phyloP scores from a whole-genome alignment of 176 grass and related monocot genomes.

The Otatea glauca region DNA sequence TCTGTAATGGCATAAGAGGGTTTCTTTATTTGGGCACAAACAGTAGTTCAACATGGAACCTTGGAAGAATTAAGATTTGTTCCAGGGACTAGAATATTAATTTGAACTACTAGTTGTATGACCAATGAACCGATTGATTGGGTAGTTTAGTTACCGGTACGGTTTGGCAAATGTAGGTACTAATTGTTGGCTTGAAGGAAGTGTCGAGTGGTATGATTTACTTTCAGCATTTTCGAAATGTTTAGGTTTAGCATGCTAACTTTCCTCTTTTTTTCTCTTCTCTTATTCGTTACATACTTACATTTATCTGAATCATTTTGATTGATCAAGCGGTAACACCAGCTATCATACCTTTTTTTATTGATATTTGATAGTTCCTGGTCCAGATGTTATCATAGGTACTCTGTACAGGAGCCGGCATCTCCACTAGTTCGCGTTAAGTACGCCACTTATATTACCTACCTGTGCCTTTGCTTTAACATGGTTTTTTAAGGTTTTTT shows the following conservation, averaged over 20 bases:
- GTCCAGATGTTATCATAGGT: slow-evolving; percentile 42
- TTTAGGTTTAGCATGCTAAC: not conserved
- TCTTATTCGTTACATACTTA: not conserved
- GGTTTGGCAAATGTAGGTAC: not conserved
- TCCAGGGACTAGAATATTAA: not conserved
- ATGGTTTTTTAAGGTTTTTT: not conserved
- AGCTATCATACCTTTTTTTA: not conserved
- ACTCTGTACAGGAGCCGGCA: not conserved
- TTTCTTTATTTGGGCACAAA: too few relatives aligned
- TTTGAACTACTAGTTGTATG: not conserved
- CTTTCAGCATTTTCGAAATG: not conserved
- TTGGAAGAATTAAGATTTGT: not conserved
- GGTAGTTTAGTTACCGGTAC: not conserved
- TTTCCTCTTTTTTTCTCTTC: not conserved
- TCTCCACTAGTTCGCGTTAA: not conserved
- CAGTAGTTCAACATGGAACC: too few relatives aligned
- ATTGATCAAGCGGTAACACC: not conserved
- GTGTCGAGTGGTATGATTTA: not conserved
- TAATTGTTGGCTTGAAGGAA: not conserved
- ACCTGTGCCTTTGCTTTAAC: not conserved
- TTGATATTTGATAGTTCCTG: slow-evolving; percentile 17
- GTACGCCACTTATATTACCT: slow-evolving; percentile 5
- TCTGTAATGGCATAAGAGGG: too few relatives aligned
- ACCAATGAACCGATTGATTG: not conserved
- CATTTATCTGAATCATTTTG: not conserved